These are phyloP conservation scores for Gigaspora rosea DNA, from an alignment of 192 early-diverging fungal genomes.

Conservation along the genomic window DNA sequence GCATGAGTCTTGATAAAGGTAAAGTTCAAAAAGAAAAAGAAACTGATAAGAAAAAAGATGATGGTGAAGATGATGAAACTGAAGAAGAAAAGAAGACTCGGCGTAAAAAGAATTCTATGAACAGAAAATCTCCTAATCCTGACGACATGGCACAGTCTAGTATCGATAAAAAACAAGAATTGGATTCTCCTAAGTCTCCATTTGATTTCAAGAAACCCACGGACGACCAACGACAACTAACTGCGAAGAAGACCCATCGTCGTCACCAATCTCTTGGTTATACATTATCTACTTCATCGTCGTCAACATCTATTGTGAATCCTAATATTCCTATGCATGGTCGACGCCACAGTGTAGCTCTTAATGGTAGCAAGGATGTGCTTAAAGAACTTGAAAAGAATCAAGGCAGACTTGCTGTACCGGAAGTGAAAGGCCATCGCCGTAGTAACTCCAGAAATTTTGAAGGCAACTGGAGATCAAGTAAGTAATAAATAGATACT, in stretches of 20 bases:
- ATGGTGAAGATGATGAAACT: constrained; percentile 18
- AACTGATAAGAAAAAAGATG: constrained; percentile 26
- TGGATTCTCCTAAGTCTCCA: constrained; percentile 13
- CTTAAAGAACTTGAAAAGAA: constrained; percentile 29
- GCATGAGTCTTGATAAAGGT: constrained; percentile 39
- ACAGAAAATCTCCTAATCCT: constrained; percentile 6
- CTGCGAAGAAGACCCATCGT: constrained; percentile 29
- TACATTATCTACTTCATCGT: background rate
- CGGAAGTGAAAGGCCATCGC: constrained; percentile 31
- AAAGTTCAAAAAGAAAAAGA: constrained; percentile 40
- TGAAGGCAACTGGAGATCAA: constrained; percentile 43
- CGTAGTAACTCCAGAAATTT: constrained; percentile 46
- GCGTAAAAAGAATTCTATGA: constrained; percentile 26
- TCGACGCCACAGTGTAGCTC: constrained; percentile 32
- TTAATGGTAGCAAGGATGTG: constrained; percentile 33
- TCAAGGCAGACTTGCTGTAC: background rate
- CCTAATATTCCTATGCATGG: constrained; percentile 2
- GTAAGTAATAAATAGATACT: constrained; percentile 6
- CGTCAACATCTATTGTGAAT: background rate
- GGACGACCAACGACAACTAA: constrained; percentile 11
- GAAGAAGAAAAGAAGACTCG: constrained; percentile 18
- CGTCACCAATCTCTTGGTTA: constrained; percentile 32
- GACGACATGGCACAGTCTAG: background rate
- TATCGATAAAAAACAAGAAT: constrained; percentile 14
- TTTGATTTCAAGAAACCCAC: constrained; percentile 21